Evolutionary conservation across 352 stramenopile genomes (phyloP).

Genomic region (Globisporangium abappressorium): DNA sequence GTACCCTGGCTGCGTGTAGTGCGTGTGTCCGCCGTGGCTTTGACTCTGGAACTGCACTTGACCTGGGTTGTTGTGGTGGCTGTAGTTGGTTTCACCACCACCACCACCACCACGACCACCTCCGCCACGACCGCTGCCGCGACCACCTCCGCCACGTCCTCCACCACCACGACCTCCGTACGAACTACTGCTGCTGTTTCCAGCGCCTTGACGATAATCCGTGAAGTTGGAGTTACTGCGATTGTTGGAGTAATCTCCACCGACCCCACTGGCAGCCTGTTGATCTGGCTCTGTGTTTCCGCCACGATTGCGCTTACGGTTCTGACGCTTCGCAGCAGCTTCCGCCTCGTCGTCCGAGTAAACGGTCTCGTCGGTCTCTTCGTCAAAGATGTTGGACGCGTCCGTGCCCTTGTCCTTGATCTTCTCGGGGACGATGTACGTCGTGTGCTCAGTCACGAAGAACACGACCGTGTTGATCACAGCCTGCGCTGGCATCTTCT

Average conservation of each 20-base stretch:
- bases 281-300: constrained; percentile 9
- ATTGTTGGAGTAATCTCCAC: constrained; percentile 10
- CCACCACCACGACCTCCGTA: constrained; percentile 16
- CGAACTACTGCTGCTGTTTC: not conserved
- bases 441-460: constrained; percentile 76
- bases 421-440: constrained; percentile 71
- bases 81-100: constrained; percentile 17
- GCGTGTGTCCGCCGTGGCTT: constrained; percentile 40
- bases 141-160: constrained; percentile 16
- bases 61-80: constrained; percentile 11
- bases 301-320: constrained; percentile 63
- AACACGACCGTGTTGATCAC: constrained; percentile 47
- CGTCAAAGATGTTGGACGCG: constrained; percentile 84
- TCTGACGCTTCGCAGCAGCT: constrained; percentile 58
- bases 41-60: constrained; percentile 34
- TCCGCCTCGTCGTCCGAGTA: constrained; percentile 87
- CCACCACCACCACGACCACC: constrained; percentile 12
- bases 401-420: constrained; percentile 84
- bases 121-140: constrained; percentile 5
- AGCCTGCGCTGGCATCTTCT: constrained; percentile 61
- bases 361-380: constrained; percentile 71
- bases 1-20: constrained; percentile 47
- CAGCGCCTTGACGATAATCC: constrained; percentile 8
- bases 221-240: constrained; percentile 1
- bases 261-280: not conserved